These are phyloP conservation scores for Ceriops decandra DNA, from an alignment of 345 rosid species.

Conservation along the genomic window DNA sequence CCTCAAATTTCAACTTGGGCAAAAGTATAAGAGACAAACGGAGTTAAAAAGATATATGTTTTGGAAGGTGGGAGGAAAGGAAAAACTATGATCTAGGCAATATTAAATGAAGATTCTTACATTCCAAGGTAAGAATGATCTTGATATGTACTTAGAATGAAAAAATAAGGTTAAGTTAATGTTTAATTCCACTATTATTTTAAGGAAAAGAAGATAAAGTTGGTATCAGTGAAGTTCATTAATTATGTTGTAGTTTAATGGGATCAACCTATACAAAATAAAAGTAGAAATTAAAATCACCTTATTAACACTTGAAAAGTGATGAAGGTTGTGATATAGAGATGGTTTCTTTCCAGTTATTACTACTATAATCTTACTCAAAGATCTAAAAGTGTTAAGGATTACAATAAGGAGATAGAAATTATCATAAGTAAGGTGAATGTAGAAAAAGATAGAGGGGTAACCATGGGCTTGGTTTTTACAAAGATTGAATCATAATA, in stretches of 20 bases:
- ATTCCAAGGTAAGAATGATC: too few relatives aligned
- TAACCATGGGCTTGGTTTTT: not conserved
- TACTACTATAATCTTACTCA: not conserved
- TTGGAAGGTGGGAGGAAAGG: too few relatives aligned
- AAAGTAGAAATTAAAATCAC: not conserved
- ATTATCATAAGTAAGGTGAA: not conserved
- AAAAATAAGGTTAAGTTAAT: too few relatives aligned
- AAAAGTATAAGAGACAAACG: too few relatives aligned
- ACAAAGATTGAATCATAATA: not conserved
- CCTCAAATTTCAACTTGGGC: too few relatives aligned
- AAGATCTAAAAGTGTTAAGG: not conserved
- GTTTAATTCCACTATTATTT: too few relatives aligned
- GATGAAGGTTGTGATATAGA: not conserved
- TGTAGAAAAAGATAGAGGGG: not conserved
- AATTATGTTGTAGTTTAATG: not conserved
- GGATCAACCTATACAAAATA: not conserved
- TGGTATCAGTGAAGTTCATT: not conserved
- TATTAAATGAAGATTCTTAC: too few relatives aligned
- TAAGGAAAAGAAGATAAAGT: too few relatives aligned
- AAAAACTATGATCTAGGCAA: too few relatives aligned
- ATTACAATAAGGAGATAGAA: not conserved
- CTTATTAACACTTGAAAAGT: not conserved
- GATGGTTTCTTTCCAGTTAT: not conserved
- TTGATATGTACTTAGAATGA: too few relatives aligned
- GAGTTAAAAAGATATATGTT: too few relatives aligned